Conservation (phyloP, 1,139 yeast genomes). For the Pichia cactophila region DNA sequence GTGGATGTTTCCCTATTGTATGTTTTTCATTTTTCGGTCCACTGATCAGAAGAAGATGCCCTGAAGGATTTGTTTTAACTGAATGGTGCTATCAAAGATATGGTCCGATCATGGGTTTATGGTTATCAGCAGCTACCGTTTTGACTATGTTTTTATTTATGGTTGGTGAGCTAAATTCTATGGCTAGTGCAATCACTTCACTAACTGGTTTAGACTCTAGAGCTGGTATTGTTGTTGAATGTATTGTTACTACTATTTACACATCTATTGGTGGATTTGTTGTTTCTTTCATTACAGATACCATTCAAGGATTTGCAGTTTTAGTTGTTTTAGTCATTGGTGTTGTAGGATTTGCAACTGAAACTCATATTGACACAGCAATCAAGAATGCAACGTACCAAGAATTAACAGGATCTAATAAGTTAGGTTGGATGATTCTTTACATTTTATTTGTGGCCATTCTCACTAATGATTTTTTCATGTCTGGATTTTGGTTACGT, state of each 20-base stretch:
- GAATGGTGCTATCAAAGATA: slow-evolving; percentile 87
- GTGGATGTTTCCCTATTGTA: slow-evolving; percentile 78
- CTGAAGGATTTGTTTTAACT: slow-evolving; percentile 87
- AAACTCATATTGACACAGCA: slow-evolving; percentile 61
- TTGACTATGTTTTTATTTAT: slow-evolving; percentile 81
- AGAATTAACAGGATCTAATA: slow-evolving; percentile 46
- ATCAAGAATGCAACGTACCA: slow-evolving; percentile 55
- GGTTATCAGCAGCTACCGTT: slow-evolving; percentile 73
- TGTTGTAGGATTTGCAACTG: slow-evolving; percentile 72
- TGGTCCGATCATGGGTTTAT: slow-evolving; percentile 65
- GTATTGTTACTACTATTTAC: slow-evolving; percentile 80
- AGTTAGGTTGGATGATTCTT: slow-evolving; percentile 81
- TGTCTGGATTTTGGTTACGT: slow-evolving; percentile 91
- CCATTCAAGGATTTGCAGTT: slow-evolving; percentile 75
- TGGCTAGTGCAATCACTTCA: slow-evolving; percentile 67
- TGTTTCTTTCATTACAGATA: slow-evolving; percentile 83
- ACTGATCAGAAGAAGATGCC: slow-evolving; percentile 66
- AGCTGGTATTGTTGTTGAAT: slow-evolving; percentile 79
- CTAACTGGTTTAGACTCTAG: slow-evolving; percentile 74
- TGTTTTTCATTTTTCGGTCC: slow-evolving; percentile 83
- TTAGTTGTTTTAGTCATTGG: slow-evolving; percentile 61
- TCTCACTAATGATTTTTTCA: slow-evolving; percentile 80
- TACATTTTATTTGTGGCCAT: slow-evolving; percentile 83
- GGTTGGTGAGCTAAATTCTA: slow-evolving; percentile 81
- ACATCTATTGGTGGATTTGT: slow-evolving; percentile 87